phyloP scores from a whole-genome alignment of 768 basidiomycete species.

The Calocera cornea region DNA sequence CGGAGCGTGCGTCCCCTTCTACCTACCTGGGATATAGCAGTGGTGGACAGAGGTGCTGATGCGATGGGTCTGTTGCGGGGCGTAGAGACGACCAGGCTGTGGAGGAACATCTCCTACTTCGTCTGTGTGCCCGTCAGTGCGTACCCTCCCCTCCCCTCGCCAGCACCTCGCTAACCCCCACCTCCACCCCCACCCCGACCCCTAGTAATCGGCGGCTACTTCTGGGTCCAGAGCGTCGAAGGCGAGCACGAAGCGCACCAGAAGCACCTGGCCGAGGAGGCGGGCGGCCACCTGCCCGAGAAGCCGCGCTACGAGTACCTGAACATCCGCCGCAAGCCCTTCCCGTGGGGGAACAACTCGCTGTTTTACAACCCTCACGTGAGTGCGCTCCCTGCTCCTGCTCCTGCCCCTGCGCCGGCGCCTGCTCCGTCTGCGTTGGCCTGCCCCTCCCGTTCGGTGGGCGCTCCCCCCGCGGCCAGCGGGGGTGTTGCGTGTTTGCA shows the following conservation, averaged over 20 bases:
- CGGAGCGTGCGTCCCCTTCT: conserved; percentile 34
- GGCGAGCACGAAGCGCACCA: conserved; percentile 56
- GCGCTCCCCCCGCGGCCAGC: too few species aligned
- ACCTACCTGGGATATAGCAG: too few species aligned
- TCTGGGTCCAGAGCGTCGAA: conserved; percentile 37
- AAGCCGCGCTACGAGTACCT: conserved; percentile 61
- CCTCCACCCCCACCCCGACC: conserved; percentile 15
- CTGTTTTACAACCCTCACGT: conserved; percentile 72
- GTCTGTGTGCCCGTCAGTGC: conserved; percentile 62
- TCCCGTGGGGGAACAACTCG: conserved; percentile 73
- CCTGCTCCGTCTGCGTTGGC: not conserved
- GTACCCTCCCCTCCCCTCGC: conserved; percentile 21
- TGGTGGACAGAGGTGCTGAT: too few species aligned
- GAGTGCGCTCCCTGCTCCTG: conserved; percentile 22
- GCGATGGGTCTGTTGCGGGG: not conserved
- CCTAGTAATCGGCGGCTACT: conserved; percentile 24
- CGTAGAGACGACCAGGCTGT: conserved; percentile 61
- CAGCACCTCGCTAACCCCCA: conserved; percentile 12
- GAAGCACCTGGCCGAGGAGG: conserved; percentile 55
- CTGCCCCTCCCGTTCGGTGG: too few species aligned
- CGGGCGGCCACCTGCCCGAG: conserved; percentile 58
- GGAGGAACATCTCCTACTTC: conserved; percentile 80
- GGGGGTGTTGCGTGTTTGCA: not conserved
- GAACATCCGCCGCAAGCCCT: conserved; percentile 64
- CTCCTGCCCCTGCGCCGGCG: not conserved